Evolutionary conservation across 306 rosid species (phyloP).

Genomic region (Acacia confusa): DNA sequence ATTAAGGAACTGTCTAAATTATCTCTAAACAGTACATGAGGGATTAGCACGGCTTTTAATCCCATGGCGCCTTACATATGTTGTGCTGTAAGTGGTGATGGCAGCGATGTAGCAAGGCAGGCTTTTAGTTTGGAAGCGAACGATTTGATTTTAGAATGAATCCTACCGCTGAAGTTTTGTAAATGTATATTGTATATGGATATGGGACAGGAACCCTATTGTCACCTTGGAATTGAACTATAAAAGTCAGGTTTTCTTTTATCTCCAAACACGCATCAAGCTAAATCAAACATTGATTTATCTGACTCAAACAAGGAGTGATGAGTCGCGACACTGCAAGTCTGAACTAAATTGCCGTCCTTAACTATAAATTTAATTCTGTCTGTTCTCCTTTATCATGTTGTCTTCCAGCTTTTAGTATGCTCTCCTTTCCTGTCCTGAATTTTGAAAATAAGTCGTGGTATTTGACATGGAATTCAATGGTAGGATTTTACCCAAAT

Average conservation of each 20-base stretch:
- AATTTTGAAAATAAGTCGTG: background rate
- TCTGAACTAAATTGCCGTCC: background rate
- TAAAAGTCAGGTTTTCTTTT: background rate
- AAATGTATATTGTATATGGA: background rate
- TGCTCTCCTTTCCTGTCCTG: conserved; percentile 22
- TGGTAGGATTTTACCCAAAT: background rate
- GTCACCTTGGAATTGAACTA: background rate
- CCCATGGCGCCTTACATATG: conserved; percentile 4
- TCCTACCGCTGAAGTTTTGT: background rate
- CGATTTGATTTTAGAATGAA: background rate
- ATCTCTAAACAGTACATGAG: background rate
- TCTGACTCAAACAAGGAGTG: background rate
- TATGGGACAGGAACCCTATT: background rate
- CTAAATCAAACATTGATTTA: background rate
- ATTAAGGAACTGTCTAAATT: background rate
- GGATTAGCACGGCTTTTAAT: background rate
- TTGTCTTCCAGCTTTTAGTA: background rate
- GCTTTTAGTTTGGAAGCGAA: background rate
- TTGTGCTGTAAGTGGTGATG: background rate
- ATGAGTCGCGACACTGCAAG: background rate
- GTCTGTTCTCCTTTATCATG: conserved; percentile 16
- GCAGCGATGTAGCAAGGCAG: background rate
- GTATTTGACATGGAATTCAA: background rate
- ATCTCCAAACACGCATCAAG: background rate
- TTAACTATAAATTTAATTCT: background rate